Conservation (phyloP, 495 filamentous ascomycete species). For the Penicillium chermesinum region DNA sequence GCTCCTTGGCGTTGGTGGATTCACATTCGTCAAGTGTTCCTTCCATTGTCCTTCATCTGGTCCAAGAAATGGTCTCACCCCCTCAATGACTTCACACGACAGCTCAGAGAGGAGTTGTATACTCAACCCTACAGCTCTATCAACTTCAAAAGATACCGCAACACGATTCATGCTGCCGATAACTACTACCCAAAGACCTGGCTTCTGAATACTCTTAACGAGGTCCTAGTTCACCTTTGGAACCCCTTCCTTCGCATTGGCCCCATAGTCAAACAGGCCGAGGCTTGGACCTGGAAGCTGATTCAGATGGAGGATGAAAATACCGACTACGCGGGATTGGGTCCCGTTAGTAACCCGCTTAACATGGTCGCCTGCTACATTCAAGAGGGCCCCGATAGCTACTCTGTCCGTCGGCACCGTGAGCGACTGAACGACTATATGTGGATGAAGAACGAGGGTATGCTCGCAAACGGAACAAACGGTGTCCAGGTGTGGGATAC, state of each 20-base stretch:
- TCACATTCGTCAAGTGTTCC: slow-evolving; percentile 88
- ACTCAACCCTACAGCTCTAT: slow-evolving; percentile 73
- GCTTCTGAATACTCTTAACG: slow-evolving; percentile 71
- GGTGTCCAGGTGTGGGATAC: slow-evolving; percentile 98
- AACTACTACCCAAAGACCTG: slow-evolving; percentile 92
- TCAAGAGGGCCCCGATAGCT: slow-evolving; percentile 70
- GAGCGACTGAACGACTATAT: slow-evolving; percentile 81
- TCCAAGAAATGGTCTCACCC: slow-evolving; percentile 71
- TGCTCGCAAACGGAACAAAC: slow-evolving; percentile 94
- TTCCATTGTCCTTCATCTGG: slow-evolving; percentile 88
- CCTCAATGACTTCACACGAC: slow-evolving; percentile 61
- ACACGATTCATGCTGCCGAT: slow-evolving; percentile 71
- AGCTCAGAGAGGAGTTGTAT: slow-evolving; percentile 79
- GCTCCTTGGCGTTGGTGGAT: slow-evolving; percentile 99
- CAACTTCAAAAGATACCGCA: slow-evolving; percentile 70
- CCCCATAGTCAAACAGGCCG: slow-evolving; percentile 55
- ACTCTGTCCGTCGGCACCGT: slow-evolving; percentile 69
- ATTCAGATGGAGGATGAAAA: slow-evolving; percentile 89
- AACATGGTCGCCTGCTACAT: slow-evolving; percentile 81
- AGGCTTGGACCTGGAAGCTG: slow-evolving; percentile 70
- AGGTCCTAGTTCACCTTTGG: slow-evolving; percentile 70
- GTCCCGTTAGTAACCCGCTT: slow-evolving; percentile 84
- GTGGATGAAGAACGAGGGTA: slow-evolving; percentile 88
- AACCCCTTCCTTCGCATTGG: slow-evolving; percentile 64
- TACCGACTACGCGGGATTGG: slow-evolving; percentile 80